phyloP scores from a whole-genome alignment of 1,139 yeast genomes.

The Spencermartinsiella ligniputridi region DNA sequence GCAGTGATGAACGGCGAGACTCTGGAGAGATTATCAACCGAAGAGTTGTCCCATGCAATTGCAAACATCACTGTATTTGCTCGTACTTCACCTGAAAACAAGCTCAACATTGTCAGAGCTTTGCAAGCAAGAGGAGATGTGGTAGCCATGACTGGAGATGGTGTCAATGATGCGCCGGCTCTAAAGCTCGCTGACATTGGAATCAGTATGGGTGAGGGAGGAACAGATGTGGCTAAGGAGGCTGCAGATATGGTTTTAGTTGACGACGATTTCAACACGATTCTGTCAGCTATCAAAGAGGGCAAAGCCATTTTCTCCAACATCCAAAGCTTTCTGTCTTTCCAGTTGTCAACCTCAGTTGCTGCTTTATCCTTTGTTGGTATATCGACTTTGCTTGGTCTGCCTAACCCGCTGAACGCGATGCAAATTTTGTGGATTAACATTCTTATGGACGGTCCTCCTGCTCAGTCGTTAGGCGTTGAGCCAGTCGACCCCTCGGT shows the following conservation, averaged over 20 bases:
- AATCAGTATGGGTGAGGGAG: constrained; percentile 93
- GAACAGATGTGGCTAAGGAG: constrained; percentile 98
- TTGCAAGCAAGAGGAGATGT: constrained; percentile 89
- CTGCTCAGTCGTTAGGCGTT: constrained; percentile 95
- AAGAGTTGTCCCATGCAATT: constrained; percentile 66
- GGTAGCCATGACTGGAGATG: constrained; percentile 99
- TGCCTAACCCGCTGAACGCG: constrained; percentile 95
- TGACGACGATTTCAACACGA: constrained; percentile 93
- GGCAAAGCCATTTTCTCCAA: constrained; percentile 95
- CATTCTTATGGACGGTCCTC: constrained; percentile 98
- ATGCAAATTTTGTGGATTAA: constrained; percentile 98
- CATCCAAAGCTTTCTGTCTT: constrained; percentile 88
- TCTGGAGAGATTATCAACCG: constrained; percentile 65
- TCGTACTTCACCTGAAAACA: constrained; percentile 95
- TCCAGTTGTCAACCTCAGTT: constrained; percentile 91
- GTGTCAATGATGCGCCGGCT: constrained; percentile 99
- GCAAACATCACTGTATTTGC: constrained; percentile 88
- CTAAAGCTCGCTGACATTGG: constrained; percentile 95
- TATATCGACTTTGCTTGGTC: constrained; percentile 73
- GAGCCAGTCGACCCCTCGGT: constrained; percentile 96
- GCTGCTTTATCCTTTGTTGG: constrained; percentile 92
- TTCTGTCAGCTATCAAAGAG: constrained; percentile 87
- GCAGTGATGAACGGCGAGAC: constrained; percentile 81
- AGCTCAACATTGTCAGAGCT: constrained; percentile 85
- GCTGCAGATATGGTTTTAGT: constrained; percentile 97